These are phyloP conservation scores for Cavenderia fasciculata DNA, from an alignment of 78 protist species.

Conservation along the genomic window DNA sequence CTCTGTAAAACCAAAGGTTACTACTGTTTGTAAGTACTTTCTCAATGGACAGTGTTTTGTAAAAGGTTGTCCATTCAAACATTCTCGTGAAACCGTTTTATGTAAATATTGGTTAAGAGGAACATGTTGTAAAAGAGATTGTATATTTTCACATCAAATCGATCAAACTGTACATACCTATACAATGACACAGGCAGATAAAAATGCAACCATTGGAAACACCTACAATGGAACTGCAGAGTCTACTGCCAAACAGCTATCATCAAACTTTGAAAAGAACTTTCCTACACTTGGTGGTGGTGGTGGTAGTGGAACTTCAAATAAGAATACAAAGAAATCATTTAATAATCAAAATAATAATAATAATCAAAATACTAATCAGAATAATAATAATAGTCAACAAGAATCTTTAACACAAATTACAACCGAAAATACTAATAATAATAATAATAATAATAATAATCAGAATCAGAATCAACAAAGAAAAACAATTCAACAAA, in stretches of 20 bases:
- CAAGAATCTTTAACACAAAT: background rate
- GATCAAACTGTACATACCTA: too few relatives aligned
- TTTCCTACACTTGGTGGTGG: background rate
- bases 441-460: background rate
- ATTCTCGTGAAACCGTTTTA: constrained; percentile 3
- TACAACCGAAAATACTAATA: background rate
- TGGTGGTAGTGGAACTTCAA: too few relatives aligned
- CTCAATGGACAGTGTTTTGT: background rate
- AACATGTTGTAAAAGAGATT: background rate
- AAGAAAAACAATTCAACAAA: background rate
- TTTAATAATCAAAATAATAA: background rate
- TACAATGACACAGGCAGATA: too few relatives aligned
- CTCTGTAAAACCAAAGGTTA: background rate
- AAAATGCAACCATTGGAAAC: too few relatives aligned
- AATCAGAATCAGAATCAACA: too few relatives aligned
- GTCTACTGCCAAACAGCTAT: background rate
- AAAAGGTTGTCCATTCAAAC: constrained; percentile 24
- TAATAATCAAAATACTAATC: background rate
- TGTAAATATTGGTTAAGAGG: constrained; percentile 45
- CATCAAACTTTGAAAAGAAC: background rate
- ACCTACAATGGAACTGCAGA: constrained; percentile 1
- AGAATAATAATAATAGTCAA: background rate
- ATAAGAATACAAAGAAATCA: background rate
- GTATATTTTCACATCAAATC: constrained; percentile 23
- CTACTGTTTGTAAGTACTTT: constrained; percentile 6